Percentiles rank a stretch among this genome's conserved stretches.
Conservation (phyloP, 1,284 basidiomycete species). For the Ustilago tritici region DNA sequence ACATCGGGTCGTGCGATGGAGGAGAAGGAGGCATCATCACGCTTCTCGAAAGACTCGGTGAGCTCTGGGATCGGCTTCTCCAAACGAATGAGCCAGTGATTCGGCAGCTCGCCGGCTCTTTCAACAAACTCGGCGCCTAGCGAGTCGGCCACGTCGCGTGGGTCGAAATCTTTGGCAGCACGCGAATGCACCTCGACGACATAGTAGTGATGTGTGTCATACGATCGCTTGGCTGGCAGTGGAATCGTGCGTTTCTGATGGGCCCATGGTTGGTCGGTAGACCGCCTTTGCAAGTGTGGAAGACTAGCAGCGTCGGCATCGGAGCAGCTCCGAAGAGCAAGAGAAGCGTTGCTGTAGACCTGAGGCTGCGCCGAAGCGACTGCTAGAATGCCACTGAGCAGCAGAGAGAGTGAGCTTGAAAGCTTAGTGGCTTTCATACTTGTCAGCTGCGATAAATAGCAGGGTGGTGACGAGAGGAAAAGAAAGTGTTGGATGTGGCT, state of each 20-base stretch:
- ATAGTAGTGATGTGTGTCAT: constrained; percentile 89
- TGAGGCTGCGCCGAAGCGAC: constrained; percentile 18
- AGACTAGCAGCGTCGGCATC: constrained; percentile 6
- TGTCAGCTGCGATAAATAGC: neutral
- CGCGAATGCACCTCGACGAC: constrained; percentile 80
- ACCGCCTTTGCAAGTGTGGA: constrained; percentile 22
- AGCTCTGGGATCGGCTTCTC: constrained; percentile 51
- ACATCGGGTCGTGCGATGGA: constrained; percentile 32
- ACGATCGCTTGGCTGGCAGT: constrained; percentile 70
- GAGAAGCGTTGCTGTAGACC: constrained; percentile 4
- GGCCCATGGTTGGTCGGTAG: constrained; percentile 28
- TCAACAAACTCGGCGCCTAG: constrained; percentile 89
- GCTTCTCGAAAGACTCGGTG: constrained; percentile 13
- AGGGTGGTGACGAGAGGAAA: neutral
- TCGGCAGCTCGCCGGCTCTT: constrained; percentile 82
- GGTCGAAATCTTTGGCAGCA: constrained; percentile 71
- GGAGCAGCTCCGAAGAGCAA: constrained; percentile 21
- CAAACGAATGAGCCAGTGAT: constrained; percentile 87
- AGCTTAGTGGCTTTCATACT: constrained; percentile 36
- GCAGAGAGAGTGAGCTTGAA: constrained; percentile 27
- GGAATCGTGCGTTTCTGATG: constrained; percentile 47
- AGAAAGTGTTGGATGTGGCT: no score
- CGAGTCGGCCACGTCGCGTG: constrained; percentile 72
- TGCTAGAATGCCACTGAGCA: constrained; percentile 38
- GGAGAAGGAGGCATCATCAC: constrained; percentile 19